A percentile compares a stretch with the other conserved stretches of the same genome.
These are phyloP conservation scores for Evansstolkia leycettana DNA, from an alignment of 495 filamentous ascomycete species.

Conservation along the genomic window DNA sequence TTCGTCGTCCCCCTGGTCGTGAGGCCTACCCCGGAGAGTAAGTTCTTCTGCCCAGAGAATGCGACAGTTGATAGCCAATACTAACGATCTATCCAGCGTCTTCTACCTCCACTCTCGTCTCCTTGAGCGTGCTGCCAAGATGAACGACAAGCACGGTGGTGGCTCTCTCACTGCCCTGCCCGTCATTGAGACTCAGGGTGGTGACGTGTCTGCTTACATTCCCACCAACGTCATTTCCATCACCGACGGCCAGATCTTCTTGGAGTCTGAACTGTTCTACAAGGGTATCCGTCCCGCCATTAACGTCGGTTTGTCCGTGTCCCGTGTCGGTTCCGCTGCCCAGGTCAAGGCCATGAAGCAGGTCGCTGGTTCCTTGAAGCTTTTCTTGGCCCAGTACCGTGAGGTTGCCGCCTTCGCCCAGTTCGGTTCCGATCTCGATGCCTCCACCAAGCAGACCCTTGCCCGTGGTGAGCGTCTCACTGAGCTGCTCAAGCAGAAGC, in stretches of 20 bases:
- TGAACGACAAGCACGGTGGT: constrained; percentile 91
- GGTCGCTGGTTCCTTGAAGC: constrained; percentile 98
- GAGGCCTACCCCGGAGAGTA: constrained; percentile 98
- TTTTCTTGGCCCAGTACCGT: constrained; percentile 99
- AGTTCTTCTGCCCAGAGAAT: no score
- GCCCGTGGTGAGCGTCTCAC: constrained; percentile 98
- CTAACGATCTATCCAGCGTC: no score
- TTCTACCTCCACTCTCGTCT: constrained; percentile 99
- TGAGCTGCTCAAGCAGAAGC: constrained; percentile 99
- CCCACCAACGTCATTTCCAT: constrained; percentile 99
- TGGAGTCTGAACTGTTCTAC: constrained; percentile 99
- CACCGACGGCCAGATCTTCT: constrained; percentile 99
- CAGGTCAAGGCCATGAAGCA: constrained; percentile 99
- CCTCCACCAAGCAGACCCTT: constrained; percentile 96
- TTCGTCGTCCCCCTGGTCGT: constrained; percentile 98
- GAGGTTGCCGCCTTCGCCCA: constrained; percentile 99
- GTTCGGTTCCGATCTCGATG: constrained; percentile 99
- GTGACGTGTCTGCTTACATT: constrained; percentile 99
- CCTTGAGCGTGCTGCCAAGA: constrained; percentile 98
- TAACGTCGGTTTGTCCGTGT: constrained; percentile 99
- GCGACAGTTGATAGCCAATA: no score
- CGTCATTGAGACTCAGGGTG: constrained; percentile 99
- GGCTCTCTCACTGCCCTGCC: constrained; percentile 96
- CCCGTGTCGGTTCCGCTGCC: constrained; percentile 97
- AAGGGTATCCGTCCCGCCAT: constrained; percentile 99